Evolutionary conservation across 2,329 filamentous ascomycete genomes (phyloP), one percentile per base, ranked within the genome.

Genomic region (Hypomyces perniciosus): DNA sequence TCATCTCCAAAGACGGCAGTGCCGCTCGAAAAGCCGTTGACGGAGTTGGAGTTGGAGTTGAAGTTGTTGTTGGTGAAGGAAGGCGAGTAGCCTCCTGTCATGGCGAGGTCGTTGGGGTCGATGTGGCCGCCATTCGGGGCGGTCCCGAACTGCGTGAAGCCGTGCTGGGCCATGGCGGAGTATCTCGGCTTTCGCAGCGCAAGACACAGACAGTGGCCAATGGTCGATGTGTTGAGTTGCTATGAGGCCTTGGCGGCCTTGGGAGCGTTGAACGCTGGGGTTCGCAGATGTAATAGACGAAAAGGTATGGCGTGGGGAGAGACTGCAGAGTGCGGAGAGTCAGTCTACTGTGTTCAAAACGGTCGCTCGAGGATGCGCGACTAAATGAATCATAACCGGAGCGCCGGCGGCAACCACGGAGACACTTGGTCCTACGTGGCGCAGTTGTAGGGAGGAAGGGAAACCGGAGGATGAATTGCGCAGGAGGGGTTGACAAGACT

Each of bases 1-100:
- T 96, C 92, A 57, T 96, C 92, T 55, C 83, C 85, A 58, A 96
- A 91, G 38, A 86, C 79, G 8, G 88, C 86, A 54, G 85, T 86
- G 53, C 86, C 86, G 59, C 84, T 84, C 42, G 86, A 85, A 72
- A 90, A 96, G 66, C 81, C 85, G 52, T 83, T 84, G 31, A 80
- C 77, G 57, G 84, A 75, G 63, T 80, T 85, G 62, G 72, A 72
- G 56, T 72, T 72, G n/a, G 77, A 72, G 67, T 85, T 83, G 60
- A 78, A 78, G 51, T 80, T 78, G 49, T 65, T 63, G 51, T 64
- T 77, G 51, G 59, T 76, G 59, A 82, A 88, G 1, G 80, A 78
- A 35, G 79, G 75, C 26, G 79, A 81, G 64, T 78, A 85, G 53
- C 75, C 75, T 57, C 76, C 77, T 10, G 69, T 66, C 82, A 92